Conservation (phyloP, 2,329 filamentous ascomycete genomes). For the Alternaria longipes region DNA sequence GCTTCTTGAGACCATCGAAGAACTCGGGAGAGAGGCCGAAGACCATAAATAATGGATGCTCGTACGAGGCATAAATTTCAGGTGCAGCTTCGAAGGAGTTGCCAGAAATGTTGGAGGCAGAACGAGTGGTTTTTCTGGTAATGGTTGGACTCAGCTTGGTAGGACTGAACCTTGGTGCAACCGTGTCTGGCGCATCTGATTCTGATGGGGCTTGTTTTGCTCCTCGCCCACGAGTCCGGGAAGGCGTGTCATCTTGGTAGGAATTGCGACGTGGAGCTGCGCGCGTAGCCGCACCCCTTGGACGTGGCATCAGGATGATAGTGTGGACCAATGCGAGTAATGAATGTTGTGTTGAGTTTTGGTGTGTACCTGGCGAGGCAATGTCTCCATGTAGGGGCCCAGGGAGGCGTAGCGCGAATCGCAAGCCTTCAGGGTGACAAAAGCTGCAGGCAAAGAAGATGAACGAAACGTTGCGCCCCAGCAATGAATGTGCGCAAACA, state of each 20-base stretch:
- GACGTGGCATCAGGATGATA: conserved; percentile 35
- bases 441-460: conserved; percentile 35
- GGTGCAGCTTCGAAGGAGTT: conserved; percentile 41
- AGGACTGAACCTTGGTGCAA: conserved; percentile 37
- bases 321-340: conserved; percentile 7
- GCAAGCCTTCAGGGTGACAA: conserved; percentile 45
- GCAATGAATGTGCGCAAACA: conserved; percentile 22
- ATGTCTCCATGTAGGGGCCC: conserved; percentile 38
- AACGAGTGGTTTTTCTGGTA: conserved; percentile 48
- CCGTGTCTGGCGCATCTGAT: conserved; percentile 38
- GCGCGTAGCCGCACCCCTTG: conserved; percentile 39
- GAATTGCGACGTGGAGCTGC: conserved; percentile 43
- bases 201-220: conserved; percentile 41
- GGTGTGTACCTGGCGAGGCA: conserved; percentile 27
- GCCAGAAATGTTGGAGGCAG: conserved; percentile 48
- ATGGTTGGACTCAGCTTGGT: conserved; percentile 37
- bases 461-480: conserved; percentile 31
- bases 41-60: conserved; percentile 46
- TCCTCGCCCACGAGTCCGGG: conserved; percentile 47
- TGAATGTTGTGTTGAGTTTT: conserved; percentile 15
- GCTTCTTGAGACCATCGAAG: conserved; percentile 42
- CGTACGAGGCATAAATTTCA: conserved; percentile 45
- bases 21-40: conserved; percentile 47
- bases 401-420: conserved; percentile 48
- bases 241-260: conserved; percentile 44